Evolutionary conservation across 768 basidiomycete species (phyloP), one percentile per base, ranked within the genome.

Genomic region (Lyophyllum decastes): DNA sequence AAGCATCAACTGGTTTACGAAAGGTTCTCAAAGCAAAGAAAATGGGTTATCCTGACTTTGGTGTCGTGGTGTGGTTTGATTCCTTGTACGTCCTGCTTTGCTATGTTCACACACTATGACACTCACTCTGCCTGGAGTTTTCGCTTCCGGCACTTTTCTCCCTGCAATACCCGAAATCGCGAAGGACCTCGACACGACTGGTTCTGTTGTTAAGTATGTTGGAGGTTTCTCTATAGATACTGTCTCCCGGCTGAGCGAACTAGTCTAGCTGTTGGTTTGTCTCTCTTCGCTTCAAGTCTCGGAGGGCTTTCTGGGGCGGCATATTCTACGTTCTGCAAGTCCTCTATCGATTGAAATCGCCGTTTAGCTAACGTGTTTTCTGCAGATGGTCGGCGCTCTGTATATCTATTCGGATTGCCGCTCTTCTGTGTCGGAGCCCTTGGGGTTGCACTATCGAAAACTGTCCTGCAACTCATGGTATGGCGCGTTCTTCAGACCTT

Each of bases 401-500:
- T 86, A 33, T 87, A 83, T 61, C 70, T 87, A 24, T 66, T 68
- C 24, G 80, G 79, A n/a, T 67, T 86, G 38, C 82, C 83, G 1
- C 74, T 85, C 43, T 72, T 80, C 45, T 72, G 76, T 27, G 58
- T 82, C 0, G 82, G 76, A 3, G 81, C 82, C 26, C 64, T 85
- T 5, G 84, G 82, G 0, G 79, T 84, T 0, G 79, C 82, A 0
- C 53, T 69, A 2, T 75, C 82, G 0, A 60, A 64, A 1, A 72
- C 63, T 35, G 65, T 81, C n/a, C 67, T 64, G 1, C 63, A 65
- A 16, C 68, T 89, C 11, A 77, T 88, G 60, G 68, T 76, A 17
- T 82, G 79, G 65, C 76, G 86, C 10, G 75, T 82, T n/a, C 58
- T 85, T 0, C 85, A 87, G 64, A 82, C 82, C 0, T 75, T 84